Base-by-base conservation (phyloP, 2,329 filamentous ascomycete genomes). In the Hymenoscyphus infarciens region DNA sequence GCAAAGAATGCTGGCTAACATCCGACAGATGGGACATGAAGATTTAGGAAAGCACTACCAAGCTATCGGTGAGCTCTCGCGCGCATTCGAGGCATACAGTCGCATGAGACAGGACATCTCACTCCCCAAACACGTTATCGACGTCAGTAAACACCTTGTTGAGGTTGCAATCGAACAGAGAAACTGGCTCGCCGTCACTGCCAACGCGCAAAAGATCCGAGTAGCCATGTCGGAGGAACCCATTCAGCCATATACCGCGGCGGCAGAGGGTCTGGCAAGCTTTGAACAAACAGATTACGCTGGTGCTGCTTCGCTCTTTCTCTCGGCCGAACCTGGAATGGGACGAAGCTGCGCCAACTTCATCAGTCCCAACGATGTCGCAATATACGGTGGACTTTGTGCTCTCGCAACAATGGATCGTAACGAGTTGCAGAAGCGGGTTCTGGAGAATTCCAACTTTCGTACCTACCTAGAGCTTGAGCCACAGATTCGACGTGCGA, bases 71-170 rank as follows among this genome's bases (percentile, higher is more conserved):
- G 88, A 93, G 62, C 83, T 94, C 8, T 75, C 78, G 39, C 83
- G 83, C 13, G 91, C 95, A 0, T 83, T 85, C 56, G 93, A 96
- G 67, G 85, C 91, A 1, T 98, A 91, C 74, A 80, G 83, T 66
- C 88, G 89, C 68, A 97, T 98, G 92, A 87, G 95, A 66, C 91
- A 96, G 62, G 94, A 94, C 73, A 92, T 93, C 69, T 95, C 88
- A 62, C 91, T 90, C 0, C 83, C 87, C 2, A 89, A 89, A 67
- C 94, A 99, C 69, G 87, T 97, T 52, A 81, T 90, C 56, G 91
- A 95, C 61, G 91, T 96, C 75, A 86, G 87, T 19, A 87, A 91
- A 73, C 90, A 92, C 65, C 82, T 96, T 33, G 87, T 94, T 66
- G 86, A 86, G 67, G 86, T 95, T 42, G 82, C 87, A 59, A 80